Percentiles rank a stretch among this genome's conserved stretches.
Evolutionary conservation across 2,329 filamentous ascomycete species (phyloP).

Genomic region (Fusarium hostae): DNA sequence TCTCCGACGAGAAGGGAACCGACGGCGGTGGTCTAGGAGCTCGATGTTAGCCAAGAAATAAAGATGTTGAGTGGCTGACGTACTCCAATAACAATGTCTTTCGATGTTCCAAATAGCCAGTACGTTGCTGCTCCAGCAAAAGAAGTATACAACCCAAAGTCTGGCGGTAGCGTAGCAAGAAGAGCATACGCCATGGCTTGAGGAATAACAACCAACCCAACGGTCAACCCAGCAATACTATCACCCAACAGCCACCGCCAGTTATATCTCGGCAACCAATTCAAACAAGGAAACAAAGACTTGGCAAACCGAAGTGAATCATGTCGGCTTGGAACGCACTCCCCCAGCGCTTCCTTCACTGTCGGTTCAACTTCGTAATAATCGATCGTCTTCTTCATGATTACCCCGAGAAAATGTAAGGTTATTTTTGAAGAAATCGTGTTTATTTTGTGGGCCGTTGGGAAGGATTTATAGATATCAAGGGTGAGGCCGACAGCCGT

Average conservation of each 20-base stretch:
- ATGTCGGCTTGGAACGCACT: constrained; percentile 3
- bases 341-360: background rate
- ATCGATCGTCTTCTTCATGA: constrained; percentile 8
- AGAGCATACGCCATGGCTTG: constrained; percentile 85
- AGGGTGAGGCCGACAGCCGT: constrained; percentile 18
- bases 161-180: constrained; percentile 72
- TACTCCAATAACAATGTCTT: constrained; percentile 83
- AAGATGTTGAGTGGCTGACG: background rate
- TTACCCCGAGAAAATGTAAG: background rate
- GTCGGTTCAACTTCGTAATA: constrained; percentile 11
- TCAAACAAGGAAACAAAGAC: constrained; percentile 5
- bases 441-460: constrained; percentile 9
- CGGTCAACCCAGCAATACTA: constrained; percentile 43
- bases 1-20: constrained; percentile 63
- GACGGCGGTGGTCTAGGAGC: constrained; percentile 64
- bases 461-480: constrained; percentile 1
- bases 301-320: constrained; percentile 1
- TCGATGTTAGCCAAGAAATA: background rate
- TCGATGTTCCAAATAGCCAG: constrained; percentile 86
- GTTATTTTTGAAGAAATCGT: background rate
- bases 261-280: constrained; percentile 13
- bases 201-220: constrained; percentile 78
- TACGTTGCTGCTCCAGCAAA: constrained; percentile 85
- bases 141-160: constrained; percentile 83
- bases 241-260: constrained; percentile 24